Conservation (phyloP, 2,329 filamentous ascomycete species). For the Pleoardoris graminearum region DNA sequence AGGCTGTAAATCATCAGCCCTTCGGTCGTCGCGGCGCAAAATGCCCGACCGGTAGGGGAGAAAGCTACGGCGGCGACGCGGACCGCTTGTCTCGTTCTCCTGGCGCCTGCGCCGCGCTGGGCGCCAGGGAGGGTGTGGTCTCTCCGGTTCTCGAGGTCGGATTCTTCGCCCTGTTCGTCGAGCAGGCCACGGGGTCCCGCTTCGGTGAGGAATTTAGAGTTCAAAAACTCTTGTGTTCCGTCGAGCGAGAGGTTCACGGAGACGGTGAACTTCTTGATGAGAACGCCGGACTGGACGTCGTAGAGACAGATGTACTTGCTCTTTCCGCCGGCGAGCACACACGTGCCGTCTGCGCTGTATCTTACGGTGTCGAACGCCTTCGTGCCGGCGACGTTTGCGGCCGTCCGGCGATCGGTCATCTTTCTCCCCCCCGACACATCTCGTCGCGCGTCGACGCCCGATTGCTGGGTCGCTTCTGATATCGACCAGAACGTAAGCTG, state of each 20-base stretch:
- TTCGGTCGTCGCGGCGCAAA: conserved; percentile 94
- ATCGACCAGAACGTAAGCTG: conserved; percentile 95
- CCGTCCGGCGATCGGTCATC: conserved; percentile 82
- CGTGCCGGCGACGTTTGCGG: conserved; percentile 85
- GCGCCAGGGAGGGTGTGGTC: conserved; percentile 82
- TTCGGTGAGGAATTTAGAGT: conserved; percentile 88
- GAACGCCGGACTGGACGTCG: conserved; percentile 86
- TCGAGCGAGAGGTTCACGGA: conserved; percentile 93
- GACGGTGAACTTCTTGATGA: conserved; percentile 94
- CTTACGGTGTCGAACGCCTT: conserved; percentile 87
- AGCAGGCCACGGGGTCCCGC: conserved; percentile 83
- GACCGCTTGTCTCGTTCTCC: conserved; percentile 78
- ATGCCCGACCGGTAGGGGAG: conserved; percentile 83
- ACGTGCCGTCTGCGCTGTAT: conserved; percentile 91
- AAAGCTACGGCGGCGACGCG: conserved; percentile 84
- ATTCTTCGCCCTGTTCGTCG: conserved; percentile 84
- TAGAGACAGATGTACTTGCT: conserved; percentile 99
- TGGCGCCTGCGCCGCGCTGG: conserved; percentile 82
- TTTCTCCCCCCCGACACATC: conserved; percentile 93
- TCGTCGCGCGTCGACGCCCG: conserved; percentile 83
- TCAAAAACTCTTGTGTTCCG: conserved; percentile 95
- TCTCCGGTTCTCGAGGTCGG: conserved; percentile 82
- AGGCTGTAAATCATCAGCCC: conserved; percentile 92
- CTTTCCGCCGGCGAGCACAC: conserved; percentile 87
- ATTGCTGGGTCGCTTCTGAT: conserved; percentile 81